Conservation (phyloP, 2,329 filamentous ascomycete species). For the Trichoderma atroviride region DNA sequence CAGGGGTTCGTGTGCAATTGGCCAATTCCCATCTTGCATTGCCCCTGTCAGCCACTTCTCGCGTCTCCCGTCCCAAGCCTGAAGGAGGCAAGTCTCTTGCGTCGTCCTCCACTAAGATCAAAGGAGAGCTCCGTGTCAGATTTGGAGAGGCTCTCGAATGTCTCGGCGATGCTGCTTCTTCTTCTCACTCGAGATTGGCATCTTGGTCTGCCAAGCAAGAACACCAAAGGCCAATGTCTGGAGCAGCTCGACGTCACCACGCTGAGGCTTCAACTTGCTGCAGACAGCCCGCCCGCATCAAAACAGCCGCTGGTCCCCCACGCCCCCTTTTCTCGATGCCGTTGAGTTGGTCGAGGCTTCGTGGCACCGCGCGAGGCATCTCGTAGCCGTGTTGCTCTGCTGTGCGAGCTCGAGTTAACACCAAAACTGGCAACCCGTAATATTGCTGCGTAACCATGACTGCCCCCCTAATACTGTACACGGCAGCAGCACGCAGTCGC, state of each 20-base stretch:
- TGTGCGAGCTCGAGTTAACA: not conserved
- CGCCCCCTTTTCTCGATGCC: not conserved
- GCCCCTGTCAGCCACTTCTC: slow-evolving; percentile 19
- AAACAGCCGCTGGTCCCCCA: not conserved
- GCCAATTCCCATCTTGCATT: slow-evolving; percentile 22
- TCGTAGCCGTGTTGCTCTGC: not conserved
- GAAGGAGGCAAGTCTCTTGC: not conserved
- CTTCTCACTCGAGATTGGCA: not conserved
- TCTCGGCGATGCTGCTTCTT: slow-evolving; percentile 1
- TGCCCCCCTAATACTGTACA: slow-evolving; percentile 8
- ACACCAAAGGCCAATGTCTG: not conserved
- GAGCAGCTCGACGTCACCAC: not conserved
- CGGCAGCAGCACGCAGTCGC: not conserved
- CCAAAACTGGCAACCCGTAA: not conserved
- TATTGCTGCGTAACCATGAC: slow-evolving; percentile 1
- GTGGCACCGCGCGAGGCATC: not conserved
- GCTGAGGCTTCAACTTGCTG: not conserved
- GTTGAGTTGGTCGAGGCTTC: not conserved
- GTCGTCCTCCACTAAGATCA: slow-evolving; percentile 11
- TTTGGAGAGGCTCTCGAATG: not conserved
- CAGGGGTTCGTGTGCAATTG: slow-evolving; percentile 10
- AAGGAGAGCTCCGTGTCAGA: slow-evolving; percentile 9
- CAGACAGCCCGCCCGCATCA: not conserved
- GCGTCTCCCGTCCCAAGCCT: slow-evolving; percentile 12
- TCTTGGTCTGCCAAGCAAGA: not conserved